Evolutionary conservation across 805 yeast species (phyloP).

Genomic region (Kazachstania taianensis): DNA sequence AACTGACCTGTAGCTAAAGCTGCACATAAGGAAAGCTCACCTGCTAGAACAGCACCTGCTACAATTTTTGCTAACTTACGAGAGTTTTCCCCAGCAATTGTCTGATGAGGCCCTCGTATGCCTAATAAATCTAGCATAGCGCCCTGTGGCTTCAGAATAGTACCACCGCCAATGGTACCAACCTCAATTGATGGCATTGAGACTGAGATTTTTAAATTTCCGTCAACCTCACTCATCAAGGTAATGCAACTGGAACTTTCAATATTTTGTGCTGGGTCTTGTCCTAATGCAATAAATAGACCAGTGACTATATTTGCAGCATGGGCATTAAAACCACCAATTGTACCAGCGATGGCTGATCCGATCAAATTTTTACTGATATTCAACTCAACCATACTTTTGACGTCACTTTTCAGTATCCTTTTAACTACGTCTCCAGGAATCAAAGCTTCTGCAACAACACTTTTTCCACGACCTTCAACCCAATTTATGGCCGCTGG

Average conservation of each 20-base stretch:
- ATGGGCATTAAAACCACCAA: slow-evolving; percentile 98
- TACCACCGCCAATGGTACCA: slow-evolving; percentile 99
- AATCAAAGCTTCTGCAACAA: slow-evolving; percentile 89
- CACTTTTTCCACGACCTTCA: slow-evolving; percentile 97
- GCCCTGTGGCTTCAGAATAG: slow-evolving; percentile 92
- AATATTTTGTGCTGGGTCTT: slow-evolving; percentile 99
- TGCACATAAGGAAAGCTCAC: slow-evolving; percentile 86
- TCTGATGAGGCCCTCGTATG: slow-evolving; percentile 91
- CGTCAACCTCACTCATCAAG: slow-evolving; percentile 73
- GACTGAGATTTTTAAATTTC: slow-evolving; percentile 84
- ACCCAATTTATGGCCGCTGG: slow-evolving; percentile 99
- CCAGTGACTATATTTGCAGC: slow-evolving; percentile 97
- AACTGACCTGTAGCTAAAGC: slow-evolving; percentile 98
- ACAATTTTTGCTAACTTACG: slow-evolving; percentile 85
- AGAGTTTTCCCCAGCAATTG: slow-evolving; percentile 89
- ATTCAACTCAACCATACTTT: slow-evolving; percentile 83
- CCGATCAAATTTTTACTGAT: slow-evolving; percentile 86
- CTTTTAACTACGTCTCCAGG: slow-evolving; percentile 72
- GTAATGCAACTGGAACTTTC: slow-evolving; percentile 97
- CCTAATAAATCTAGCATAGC: slow-evolving; percentile 93
- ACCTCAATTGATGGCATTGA: slow-evolving; percentile 99
- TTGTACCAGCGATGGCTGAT: slow-evolving; percentile 95
- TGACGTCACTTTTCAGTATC: slow-evolving; percentile 86
- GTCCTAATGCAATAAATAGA: slow-evolving; percentile 89
- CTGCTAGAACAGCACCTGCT: slow-evolving; percentile 92